These are phyloP conservation scores for Leccinellum rugosiceps DNA, from an alignment of 768 basidiomycete genomes.

Conservation along the genomic window DNA sequence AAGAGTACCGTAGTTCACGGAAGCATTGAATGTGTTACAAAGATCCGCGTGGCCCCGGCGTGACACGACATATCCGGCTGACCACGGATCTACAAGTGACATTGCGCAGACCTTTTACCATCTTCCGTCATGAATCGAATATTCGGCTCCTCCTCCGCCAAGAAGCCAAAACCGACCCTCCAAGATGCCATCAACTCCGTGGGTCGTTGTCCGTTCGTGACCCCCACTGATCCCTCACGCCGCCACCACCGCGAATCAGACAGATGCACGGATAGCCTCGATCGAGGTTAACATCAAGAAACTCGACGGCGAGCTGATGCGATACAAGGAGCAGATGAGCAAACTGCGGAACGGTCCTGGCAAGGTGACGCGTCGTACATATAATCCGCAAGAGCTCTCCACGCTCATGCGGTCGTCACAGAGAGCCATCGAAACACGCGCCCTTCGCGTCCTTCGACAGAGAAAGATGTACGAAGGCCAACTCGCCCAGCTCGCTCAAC, in stretches of 20 bases:
- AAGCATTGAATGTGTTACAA: not conserved
- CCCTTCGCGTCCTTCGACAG: slow-evolving; percentile 88
- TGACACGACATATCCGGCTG: not conserved
- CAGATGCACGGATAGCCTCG: slow-evolving; percentile 78
- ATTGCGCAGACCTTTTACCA: not conserved
- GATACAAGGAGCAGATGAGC: slow-evolving; percentile 95
- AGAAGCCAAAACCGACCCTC: slow-evolving; percentile 82
- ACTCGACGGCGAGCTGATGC: slow-evolving; percentile 85
- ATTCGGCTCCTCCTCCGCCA: slow-evolving; percentile 69
- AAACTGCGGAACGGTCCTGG: slow-evolving; percentile 92
- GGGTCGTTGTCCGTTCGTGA: slow-evolving; percentile 23
- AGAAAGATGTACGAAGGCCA: slow-evolving; percentile 96
- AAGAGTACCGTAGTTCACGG: not conserved
- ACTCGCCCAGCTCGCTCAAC: slow-evolving; percentile 85
- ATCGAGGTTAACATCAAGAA: slow-evolving; percentile 98
- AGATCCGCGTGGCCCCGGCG: not conserved
- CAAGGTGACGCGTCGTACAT: slow-evolving; percentile 54
- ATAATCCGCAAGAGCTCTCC: not conserved
- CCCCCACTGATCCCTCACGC: not conserved
- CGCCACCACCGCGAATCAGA: slow-evolving; percentile 47
- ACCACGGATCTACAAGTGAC: not conserved
- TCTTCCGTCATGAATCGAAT: slow-evolving; percentile 71
- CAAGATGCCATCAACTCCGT: slow-evolving; percentile 93
- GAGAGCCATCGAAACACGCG: slow-evolving; percentile 93
- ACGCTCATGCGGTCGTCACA: slow-evolving; percentile 28